A percentile compares a stretch with the other conserved stretches of the same genome.
Evolutionary conservation across 345 rosid species (phyloP).

Genomic region (Hirschfeldia incana): DNA sequence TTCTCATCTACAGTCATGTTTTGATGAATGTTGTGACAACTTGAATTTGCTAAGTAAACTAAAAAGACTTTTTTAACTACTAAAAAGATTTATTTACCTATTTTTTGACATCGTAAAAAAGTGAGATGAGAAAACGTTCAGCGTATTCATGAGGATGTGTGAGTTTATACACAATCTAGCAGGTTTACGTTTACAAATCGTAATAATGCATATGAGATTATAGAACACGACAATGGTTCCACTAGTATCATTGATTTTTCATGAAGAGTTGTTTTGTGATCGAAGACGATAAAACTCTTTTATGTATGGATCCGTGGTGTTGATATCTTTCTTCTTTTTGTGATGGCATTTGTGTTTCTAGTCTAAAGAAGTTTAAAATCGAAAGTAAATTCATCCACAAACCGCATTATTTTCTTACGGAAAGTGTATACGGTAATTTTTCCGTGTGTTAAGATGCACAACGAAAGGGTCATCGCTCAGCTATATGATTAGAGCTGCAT

Average conservation of each 20-base stretch:
- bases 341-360: neutral
- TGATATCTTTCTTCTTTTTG: neutral
- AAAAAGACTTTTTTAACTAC: too few species aligned
- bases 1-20: too few species aligned
- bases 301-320: neutral
- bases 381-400: neutral
- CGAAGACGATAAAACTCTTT: neutral
- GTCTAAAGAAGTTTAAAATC: neutral
- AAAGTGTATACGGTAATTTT: too few species aligned
- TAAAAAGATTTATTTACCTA: neutral
- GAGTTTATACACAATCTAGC: slow-evolving; percentile 26
- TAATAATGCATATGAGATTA: slow-evolving; percentile 14
- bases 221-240: slow-evolving; percentile 6
- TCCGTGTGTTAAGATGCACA: too few species aligned
- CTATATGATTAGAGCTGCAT: neutral
- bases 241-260: neutral
- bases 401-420: neutral
- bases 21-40: too few species aligned
- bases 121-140: too few species aligned
- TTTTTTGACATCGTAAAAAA: neutral
- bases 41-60: too few species aligned
- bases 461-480: too few species aligned
- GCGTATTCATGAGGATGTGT: slow-evolving; percentile 15
- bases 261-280: neutral
- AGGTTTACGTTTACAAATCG: slow-evolving; percentile 18